These are phyloP conservation scores for Phoma sp. DNA, from an alignment of 2,329 filamentous ascomycete species.

Conservation along the genomic window DNA sequence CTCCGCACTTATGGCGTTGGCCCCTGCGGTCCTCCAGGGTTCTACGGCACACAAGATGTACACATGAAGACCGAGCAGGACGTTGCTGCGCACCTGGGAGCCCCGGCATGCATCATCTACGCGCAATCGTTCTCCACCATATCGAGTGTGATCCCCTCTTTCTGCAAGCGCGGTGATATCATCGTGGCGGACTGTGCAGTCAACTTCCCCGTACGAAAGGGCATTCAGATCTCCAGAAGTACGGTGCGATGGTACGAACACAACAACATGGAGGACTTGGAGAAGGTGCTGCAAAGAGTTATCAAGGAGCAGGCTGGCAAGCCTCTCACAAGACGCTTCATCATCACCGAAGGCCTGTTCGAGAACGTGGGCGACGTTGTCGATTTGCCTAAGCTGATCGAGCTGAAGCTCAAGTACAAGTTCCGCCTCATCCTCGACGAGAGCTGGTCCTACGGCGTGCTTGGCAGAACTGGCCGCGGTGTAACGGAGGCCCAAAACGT, in stretches of 20 bases:
- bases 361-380: constrained; percentile 87
- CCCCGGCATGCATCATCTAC: constrained; percentile 90
- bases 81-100: constrained; percentile 87
- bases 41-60: constrained; percentile 98
- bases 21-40: constrained; percentile 93
- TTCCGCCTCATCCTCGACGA: constrained; percentile 98
- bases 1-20: constrained; percentile 95
- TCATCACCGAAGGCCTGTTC: constrained; percentile 94
- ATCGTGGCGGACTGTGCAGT: constrained; percentile 94
- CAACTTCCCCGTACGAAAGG: constrained; percentile 93
- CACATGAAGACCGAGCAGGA: constrained; percentile 97
- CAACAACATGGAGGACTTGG: constrained; percentile 93
- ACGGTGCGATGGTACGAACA: constrained; percentile 94
- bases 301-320: constrained; percentile 87
- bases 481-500: constrained; percentile 97
- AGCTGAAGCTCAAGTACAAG: constrained; percentile 95
- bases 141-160: constrained; percentile 94
- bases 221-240: constrained; percentile 89
- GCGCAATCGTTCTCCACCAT: constrained; percentile 96
- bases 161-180: constrained; percentile 95
- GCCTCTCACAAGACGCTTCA: constrained; percentile 88
- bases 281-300: constrained; percentile 82
- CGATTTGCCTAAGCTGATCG: constrained; percentile 85
- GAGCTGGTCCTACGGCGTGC: constrained; percentile 94
- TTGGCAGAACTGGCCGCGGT: constrained; percentile 88